Conservation (phyloP, 768 basidiomycete genomes). For the Collybiopsis luxurians region DNA sequence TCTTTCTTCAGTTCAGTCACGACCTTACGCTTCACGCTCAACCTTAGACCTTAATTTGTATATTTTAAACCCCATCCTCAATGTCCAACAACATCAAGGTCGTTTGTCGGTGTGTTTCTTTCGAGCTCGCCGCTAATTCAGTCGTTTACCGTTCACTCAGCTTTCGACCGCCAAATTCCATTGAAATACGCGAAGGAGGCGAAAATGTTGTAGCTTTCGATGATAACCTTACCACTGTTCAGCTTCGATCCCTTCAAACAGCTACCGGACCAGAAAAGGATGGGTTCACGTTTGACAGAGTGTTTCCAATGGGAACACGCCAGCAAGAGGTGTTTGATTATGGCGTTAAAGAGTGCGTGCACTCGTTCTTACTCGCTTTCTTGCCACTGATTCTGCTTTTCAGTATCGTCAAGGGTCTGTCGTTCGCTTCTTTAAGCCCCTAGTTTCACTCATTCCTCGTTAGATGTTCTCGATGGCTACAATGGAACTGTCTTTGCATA, state of each 20-base stretch:
- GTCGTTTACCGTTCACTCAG: conserved; percentile 37
- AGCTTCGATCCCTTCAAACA: conserved; percentile 67
- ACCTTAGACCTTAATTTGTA: not conserved
- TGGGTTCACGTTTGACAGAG: conserved; percentile 97
- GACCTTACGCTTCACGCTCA: not conserved
- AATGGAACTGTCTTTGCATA: conserved; percentile 95
- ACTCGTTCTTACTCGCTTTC: conserved; percentile 7
- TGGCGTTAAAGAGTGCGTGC: conserved; percentile 90
- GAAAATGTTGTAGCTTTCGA: conserved; percentile 89
- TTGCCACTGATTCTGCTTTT: conserved; percentile 17
- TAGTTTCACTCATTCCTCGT: conserved; percentile 7
- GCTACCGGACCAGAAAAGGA: conserved; percentile 89
- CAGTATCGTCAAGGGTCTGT: conserved; percentile 85
- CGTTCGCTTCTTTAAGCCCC: conserved; percentile 5
- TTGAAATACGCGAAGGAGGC: conserved; percentile 85
- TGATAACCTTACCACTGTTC: conserved; percentile 81
- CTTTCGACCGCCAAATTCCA: conserved; percentile 92
- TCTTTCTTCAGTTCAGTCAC: not conserved
- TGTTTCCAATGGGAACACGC: conserved; percentile 88
- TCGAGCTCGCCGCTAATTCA: conserved; percentile 5
- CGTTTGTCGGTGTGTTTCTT: conserved; percentile 83
- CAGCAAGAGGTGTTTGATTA: conserved; percentile 98
- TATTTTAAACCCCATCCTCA: conserved; percentile 11
- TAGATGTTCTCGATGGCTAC: conserved; percentile 98
- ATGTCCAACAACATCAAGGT: conserved; percentile 95